Base-by-base conservation (phyloP, 1,139 yeast species). In the Suhomyces atakaporum region DNA sequence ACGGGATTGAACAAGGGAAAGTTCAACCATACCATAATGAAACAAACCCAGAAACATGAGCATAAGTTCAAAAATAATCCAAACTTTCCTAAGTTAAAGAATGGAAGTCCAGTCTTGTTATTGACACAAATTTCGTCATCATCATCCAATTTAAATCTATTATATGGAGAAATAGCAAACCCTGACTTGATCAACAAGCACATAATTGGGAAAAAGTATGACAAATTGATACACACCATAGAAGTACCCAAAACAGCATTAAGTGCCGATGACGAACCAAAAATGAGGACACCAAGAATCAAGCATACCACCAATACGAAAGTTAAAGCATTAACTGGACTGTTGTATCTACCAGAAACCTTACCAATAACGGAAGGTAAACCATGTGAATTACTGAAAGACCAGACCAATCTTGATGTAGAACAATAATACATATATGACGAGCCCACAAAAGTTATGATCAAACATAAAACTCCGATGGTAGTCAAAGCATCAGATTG, bases 1-100 rank as follows among this genome's bases (percentile, higher is more conserved):
- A 64, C 69, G 2, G 71, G 70, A 24, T 49, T 42, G 1, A 45
- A 42, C 5, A 56, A 37, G 9, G 66, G 66, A 42, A 62, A 60
- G 32, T 54, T 53, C 31, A 59, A 47, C 59, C 63, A 59, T 5
- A 62, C 56, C 49, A 56, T 51, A 13, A 58, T 54, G 38, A 62
- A 60, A 27, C 53, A 45, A 3, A 53, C 54, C 66, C 67, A 62
- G 15, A 46, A 23, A 3, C 62, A 47, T 1, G 69, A 49, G 14
- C 60, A 51, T 1, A 53, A 29, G 38, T 66, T 65, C 29, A 58
- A 36, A 3, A 56, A 41, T 28, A 58, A 40, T 12, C 70, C 71
- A 16, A 47, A 39, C 16, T 39, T 49, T 2, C 66, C 66, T 25
- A 60, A 46, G 38, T 50, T 36, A 43, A 60, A 59, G 35, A 50